These are phyloP conservation scores for Trichoderma orchidacearum DNA, from an alignment of 495 filamentous ascomycete species.

Conservation along the genomic window DNA sequence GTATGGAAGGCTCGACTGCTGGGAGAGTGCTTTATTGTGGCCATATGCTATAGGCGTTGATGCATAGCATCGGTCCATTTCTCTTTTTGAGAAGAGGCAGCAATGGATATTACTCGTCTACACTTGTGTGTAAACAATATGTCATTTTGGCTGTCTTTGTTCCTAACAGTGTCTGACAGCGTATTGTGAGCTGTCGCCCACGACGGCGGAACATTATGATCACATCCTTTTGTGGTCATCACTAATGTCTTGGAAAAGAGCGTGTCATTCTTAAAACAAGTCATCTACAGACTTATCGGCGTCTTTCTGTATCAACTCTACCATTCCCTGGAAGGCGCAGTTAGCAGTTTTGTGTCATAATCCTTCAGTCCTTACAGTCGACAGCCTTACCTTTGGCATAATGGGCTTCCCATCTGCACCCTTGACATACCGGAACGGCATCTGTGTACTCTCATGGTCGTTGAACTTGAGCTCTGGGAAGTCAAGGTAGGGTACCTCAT, in stretches of 20 bases:
- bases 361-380: background rate
- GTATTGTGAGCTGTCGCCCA: background rate
- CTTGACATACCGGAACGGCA: constrained; percentile 94
- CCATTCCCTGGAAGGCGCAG: constrained; percentile 56
- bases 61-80: too few relatives aligned
- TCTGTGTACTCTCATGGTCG: constrained; percentile 83
- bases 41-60: too few relatives aligned
- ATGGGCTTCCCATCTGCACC: constrained; percentile 59
- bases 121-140: too few relatives aligned
- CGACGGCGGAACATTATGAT: background rate
- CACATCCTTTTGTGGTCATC: background rate
- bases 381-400: constrained; percentile 73
- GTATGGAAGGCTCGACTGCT: too few relatives aligned
- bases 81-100: too few relatives aligned
- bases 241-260: background rate
- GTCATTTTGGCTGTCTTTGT: background rate
- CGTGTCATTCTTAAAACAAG: constrained; percentile 44
- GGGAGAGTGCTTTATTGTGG: too few relatives aligned
- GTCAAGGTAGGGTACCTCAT: constrained; percentile 68
- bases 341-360: constrained; percentile 4
- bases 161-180: background rate
- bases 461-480: constrained; percentile 79
- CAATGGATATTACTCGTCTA: too few relatives aligned
- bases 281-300: constrained; percentile 85
- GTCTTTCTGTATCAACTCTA: constrained; percentile 85